These are phyloP conservation scores for Incumbomyces lentus DNA, from an alignment of 2,329 filamentous ascomycete genomes.

Conservation along the genomic window DNA sequence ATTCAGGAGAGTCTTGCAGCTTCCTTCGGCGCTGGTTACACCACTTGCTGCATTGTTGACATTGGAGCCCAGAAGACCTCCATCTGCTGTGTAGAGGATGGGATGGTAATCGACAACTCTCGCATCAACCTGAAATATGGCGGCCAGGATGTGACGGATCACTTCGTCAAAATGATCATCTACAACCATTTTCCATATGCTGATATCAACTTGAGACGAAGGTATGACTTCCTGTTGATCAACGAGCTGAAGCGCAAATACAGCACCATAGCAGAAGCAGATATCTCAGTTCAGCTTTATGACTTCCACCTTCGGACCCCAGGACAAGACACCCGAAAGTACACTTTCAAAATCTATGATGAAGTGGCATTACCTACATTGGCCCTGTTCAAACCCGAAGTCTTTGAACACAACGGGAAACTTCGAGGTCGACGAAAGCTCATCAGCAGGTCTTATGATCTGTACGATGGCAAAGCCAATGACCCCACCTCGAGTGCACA, in stretches of 20 bases:
- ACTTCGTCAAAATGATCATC: conserved; percentile 96
- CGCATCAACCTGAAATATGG: conserved; percentile 91
- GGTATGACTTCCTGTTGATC: conserved; percentile 86
- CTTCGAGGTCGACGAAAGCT: conserved; percentile 68
- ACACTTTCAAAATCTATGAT: conserved; percentile 93
- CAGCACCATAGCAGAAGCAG: conserved; percentile 81
- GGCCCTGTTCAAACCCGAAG: conserved; percentile 81
- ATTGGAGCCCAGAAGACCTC: conserved; percentile 96
- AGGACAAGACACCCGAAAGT: conserved; percentile 82
- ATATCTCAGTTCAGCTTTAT: conserved; percentile 77
- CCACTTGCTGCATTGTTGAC: conserved; percentile 87
- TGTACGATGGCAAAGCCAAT: conserved; percentile 86
- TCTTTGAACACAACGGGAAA: conserved; percentile 69
- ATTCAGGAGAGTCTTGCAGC: conserved; percentile 94
- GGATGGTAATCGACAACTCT: conserved; percentile 88
- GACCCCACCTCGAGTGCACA: conserved; percentile 83
- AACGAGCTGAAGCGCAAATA: conserved; percentile 93
- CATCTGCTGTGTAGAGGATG: conserved; percentile 92
- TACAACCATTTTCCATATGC: conserved; percentile 91
- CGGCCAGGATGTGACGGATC: conserved; percentile 83
- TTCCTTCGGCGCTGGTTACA: conserved; percentile 90
- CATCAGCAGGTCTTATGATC: conserved; percentile 78
- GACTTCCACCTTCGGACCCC: conserved; percentile 85
- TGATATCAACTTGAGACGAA: conserved; percentile 80
- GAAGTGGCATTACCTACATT: conserved; percentile 89